Evolutionary conservation across 805 yeast genomes (phyloP), one percentile per base, ranked within the genome.

Genomic region (Spathaspora girioi): DNA sequence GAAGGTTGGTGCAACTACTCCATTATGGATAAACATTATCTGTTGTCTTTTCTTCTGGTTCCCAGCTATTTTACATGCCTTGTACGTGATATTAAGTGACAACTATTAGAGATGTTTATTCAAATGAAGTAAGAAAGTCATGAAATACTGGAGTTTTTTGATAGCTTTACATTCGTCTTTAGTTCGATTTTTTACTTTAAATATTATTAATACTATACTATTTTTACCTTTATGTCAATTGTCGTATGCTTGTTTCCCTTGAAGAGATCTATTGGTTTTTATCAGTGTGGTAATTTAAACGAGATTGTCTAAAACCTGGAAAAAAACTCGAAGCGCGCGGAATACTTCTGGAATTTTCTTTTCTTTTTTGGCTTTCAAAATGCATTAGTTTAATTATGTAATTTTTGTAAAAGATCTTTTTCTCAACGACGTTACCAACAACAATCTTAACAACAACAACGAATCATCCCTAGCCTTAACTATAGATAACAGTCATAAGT

Each of bases 21-120:
- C 79, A 48, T 80, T 86, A 62, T 70, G 86, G 67, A 78, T 87
- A 64, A 86, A 85, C 76, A 63, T 84, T 58, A 66, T 84, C 54
- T 77, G 83, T 60, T 82, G 87, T 75, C 54, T 75, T 59, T 84
- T 80, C 66, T 69, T 76, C 57, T 83, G 84, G 83, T 84, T 87
- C 84, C 94, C 94, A 62, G 92, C 85, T 72, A 86, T 86, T 70
- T 69, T 87, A 58, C 89, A 86, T 65, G 93, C 93, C 49, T 67
- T 85, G 58, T 87, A 82, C 70, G 71, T 85, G 63, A 89, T 82
- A 38, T 61, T 73, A 53, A 65, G 59, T 52, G 57, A 60, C 52
- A 7, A 35, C 40, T 67, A 65, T 32, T 35, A 35, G 18, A 35
- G 18, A 3, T n/a, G n/a, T 11, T n/a, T 14, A 15, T 35, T 35